These are phyloP conservation scores for Penicillium hesseltinei DNA, from an alignment of 2,329 filamentous ascomycete genomes.

Conservation along the genomic window DNA sequence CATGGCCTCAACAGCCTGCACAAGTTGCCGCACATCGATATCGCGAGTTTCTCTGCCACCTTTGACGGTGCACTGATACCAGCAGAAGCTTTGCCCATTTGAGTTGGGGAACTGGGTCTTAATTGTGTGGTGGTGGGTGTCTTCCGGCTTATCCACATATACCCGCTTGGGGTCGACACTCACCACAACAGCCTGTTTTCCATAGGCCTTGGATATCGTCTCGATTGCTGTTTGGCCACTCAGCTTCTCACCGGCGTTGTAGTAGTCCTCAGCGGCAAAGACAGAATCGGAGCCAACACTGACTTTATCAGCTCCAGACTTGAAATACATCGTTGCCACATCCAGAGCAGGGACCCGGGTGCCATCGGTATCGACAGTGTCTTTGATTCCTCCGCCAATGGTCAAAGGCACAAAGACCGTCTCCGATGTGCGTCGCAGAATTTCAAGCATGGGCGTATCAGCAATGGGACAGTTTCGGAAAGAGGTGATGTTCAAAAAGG, in stretches of 20 bases:
- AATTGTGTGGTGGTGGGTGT: slow-evolving; percentile 73
- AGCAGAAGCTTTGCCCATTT: slow-evolving; percentile 77
- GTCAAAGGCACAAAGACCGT: slow-evolving; percentile 96
- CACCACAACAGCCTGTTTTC: slow-evolving; percentile 94
- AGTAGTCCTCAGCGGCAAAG: slow-evolving; percentile 86
- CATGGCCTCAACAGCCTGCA: slow-evolving; percentile 90
- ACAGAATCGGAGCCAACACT: slow-evolving; percentile 96
- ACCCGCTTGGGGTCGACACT: slow-evolving; percentile 91
- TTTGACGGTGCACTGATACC: slow-evolving; percentile 97
- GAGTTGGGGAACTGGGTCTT: slow-evolving; percentile 68
- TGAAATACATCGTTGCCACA: slow-evolving; percentile 96
- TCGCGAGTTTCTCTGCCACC: slow-evolving; percentile 93
- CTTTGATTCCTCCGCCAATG: slow-evolving; percentile 90
- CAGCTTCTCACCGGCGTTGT: slow-evolving; percentile 65
- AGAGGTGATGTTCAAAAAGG: slow-evolving; percentile 96
- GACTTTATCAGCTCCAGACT: slow-evolving; percentile 94
- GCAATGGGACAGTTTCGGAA: slow-evolving; percentile 93
- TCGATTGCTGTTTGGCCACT: slow-evolving; percentile 88
- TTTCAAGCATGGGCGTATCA: slow-evolving; percentile 94
- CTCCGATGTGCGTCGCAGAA: slow-evolving; percentile 78
- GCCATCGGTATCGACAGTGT: slow-evolving; percentile 85
- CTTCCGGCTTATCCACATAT: slow-evolving; percentile 68
- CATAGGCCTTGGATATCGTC: slow-evolving; percentile 89
- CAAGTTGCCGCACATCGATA: slow-evolving; percentile 85
- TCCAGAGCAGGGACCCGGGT: slow-evolving; percentile 84